A percentile compares a stretch with the other conserved stretches of the same genome.
These are phyloP conservation scores for Fusarium devonianum DNA, from an alignment of 2,329 filamentous ascomycete species.

Conservation along the genomic window DNA sequence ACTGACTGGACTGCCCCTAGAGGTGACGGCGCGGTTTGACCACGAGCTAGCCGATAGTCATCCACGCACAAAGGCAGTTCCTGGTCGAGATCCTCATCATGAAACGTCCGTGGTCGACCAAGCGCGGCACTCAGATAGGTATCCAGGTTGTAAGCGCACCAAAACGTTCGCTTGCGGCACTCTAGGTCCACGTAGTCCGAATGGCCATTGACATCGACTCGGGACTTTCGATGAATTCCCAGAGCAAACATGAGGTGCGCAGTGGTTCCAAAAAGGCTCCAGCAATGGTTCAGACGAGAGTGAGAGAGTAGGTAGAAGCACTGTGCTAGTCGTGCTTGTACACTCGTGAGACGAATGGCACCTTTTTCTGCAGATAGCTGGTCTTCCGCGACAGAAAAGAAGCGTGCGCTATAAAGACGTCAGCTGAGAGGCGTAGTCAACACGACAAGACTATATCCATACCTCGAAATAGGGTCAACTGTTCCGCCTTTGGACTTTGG, in stretches of 20 bases:
- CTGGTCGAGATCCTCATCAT: constrained; percentile 71
- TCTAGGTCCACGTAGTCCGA: constrained; percentile 48
- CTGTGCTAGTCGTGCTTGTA: constrained; percentile 50
- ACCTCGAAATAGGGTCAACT: not conserved
- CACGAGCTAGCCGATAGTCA: constrained; percentile 53
- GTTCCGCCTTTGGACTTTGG: not conserved
- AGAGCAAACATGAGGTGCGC: constrained; percentile 48
- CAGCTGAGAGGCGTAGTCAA: not conserved
- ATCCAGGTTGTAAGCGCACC: constrained; percentile 70
- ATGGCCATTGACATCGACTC: constrained; percentile 6
- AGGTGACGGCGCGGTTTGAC: not conserved
- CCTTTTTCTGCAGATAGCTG: constrained; percentile 47
- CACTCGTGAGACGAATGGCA: constrained; percentile 45
- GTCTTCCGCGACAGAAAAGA: constrained; percentile 44
- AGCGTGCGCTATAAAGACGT: not conserved
- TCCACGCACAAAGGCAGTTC: constrained; percentile 62
- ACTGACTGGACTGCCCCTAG: constrained; percentile 17
- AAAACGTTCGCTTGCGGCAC: constrained; percentile 59
- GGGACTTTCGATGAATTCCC: constrained; percentile 48
- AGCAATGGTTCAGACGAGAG: constrained; percentile 55
- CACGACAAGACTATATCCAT: not conserved
- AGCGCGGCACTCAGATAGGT: constrained; percentile 70
- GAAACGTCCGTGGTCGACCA: constrained; percentile 67
- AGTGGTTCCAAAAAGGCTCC: constrained; percentile 53
- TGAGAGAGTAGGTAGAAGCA: constrained; percentile 51